Base-by-base conservation (phyloP, 257 asterid genomes). In the Plectranthus barbatus region DNA sequence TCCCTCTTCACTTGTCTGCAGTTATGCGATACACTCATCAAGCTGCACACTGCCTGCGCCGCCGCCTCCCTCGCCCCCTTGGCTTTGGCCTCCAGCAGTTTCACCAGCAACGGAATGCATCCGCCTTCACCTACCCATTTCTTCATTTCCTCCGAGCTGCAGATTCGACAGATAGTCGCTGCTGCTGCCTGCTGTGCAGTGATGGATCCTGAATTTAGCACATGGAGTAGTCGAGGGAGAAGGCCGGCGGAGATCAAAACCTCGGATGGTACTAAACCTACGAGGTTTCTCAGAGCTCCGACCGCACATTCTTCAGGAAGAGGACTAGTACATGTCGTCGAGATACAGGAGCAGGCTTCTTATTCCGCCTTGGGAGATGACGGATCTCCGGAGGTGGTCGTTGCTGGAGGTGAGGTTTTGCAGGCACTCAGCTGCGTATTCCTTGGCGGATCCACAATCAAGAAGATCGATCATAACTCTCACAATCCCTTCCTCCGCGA, bases 351-450 rank as follows among this genome's bases (percentile, higher is more conserved):
- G 62, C 10, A 92, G 80, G 62, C 94, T 82, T 45, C 71, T 47
- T 2, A 92, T 17, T 44, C 96, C 97, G 12, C 91, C 95, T 72
- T 80, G 94, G 9, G 84, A 65, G 10, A 92, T 67, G 4, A 87
- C 89, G 2, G 80, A 66, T 66, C 79, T 64, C 39, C 79, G 72
- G 3, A 92, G 68, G 17, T 77, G 66, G 7, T 89, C 95, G 29
- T 83, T 89, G 51, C 79, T 55, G 0, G 81, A 80, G 3, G 96
- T 85, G 33, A 92, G 80, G 64, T 82, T 80, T 46, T 85, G 96
- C 72, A 92, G 69, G 60, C 99, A 89, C 44, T 92, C 97, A 1
- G 96, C 91, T 1, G 97, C 99, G 8, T 86, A 82, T 67, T 89
- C 97, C 58, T 86, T 92, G 0, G 99, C 44, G 81, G 48, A 7